Base-by-base conservation (phyloP, 2,329 filamentous ascomycete species). In the Ceratocystis lukuohia region DNA sequence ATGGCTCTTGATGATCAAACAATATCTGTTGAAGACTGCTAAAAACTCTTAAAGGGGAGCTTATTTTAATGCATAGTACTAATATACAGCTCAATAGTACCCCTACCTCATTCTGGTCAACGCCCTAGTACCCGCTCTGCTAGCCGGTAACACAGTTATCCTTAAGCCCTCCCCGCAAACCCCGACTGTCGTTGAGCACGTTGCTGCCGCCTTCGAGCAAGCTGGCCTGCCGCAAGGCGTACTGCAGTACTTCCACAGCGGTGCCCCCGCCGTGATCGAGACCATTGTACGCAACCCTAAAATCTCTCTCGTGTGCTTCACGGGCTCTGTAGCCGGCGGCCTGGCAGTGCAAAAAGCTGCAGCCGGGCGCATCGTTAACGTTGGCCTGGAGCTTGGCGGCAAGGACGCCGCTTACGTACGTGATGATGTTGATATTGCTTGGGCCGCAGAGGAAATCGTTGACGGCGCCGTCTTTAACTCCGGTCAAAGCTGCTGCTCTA, bases 391-490 rank as follows among this genome's bases (percentile, higher is more conserved):
- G 77, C 85, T 97, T 33, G 93, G 93, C 70, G 93, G 93, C 70
- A 97, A 97, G 74, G 93, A 97, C 74, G 90, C 93, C 3, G 93
- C 93, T 28, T 97, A 96, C 73, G 82, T 97, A 65, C 82, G 93
- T 68, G 80, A 79, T 5, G 93, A 97, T 72, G 91, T 96, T 1
- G 91, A 97, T 74, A 76, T 96, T 61, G 84, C 85, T 61, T 96
- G 92, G 93, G 92, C 88, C 0, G 93, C 93, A 0, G 91, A 89
- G 71, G 91, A 96, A 76, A 94, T 97, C 72, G 91, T 97, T 15
- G 93, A 97, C 71, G 93, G 93, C 22, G 87, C 91, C n/a, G 80
- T 97, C 67, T 97, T 97, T 81, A 97, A 97, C 78, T 96, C 92
- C 64, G 93, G 93, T n/a, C 93, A 97, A 79, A 96, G 91, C 74